Percentiles rank a stretch among this genome's conserved stretches.
phyloP scores from a whole-genome alignment of 441 rosid genomes.

The Dalechampia spathulata region DNA sequence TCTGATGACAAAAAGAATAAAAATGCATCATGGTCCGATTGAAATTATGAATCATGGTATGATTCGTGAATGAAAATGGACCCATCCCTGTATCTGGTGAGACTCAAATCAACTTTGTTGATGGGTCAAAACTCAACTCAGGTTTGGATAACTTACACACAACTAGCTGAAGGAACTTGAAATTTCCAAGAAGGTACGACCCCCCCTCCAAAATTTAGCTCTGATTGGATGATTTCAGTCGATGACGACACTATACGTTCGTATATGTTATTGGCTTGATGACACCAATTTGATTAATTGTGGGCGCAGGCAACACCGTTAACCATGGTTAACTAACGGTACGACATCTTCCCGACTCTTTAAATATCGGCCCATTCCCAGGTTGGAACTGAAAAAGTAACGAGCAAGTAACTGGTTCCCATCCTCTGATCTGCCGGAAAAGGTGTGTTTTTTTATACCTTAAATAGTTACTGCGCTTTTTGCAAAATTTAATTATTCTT shows the following conservation, averaged over 20 bases:
- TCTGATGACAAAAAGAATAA: too few relatives aligned
- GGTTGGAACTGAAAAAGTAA: not conserved
- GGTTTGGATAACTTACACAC: too few relatives aligned
- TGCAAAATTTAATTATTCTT: not conserved
- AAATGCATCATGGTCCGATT: too few relatives aligned
- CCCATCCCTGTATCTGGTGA: too few relatives aligned
- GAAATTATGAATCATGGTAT: too few relatives aligned
- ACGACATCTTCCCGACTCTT: not conserved
- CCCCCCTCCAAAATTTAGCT: not conserved
- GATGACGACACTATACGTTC: not conserved
- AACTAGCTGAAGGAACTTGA: not conserved
- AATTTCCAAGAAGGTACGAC: slow-evolving; percentile 10
- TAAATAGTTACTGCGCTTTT: not conserved
- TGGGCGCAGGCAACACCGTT: slow-evolving; percentile 2
- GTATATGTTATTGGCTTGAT: not conserved
- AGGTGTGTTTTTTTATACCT: slow-evolving; percentile 3
- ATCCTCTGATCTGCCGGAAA: too few relatives aligned
- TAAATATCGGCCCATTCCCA: not conserved
- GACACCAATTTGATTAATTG: not conserved
- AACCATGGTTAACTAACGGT: slow-evolving; percentile 19
- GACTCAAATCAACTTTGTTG: too few relatives aligned
- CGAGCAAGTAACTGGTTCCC: too few relatives aligned
- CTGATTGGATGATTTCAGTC: not conserved
- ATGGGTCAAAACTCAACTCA: too few relatives aligned
- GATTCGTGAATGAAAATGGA: too few relatives aligned